Evolutionary conservation across 176 grass and related monocot genomes (phyloP), one percentile per base, ranked within the genome.

Genomic region (Oryza glaberrima): DNA sequence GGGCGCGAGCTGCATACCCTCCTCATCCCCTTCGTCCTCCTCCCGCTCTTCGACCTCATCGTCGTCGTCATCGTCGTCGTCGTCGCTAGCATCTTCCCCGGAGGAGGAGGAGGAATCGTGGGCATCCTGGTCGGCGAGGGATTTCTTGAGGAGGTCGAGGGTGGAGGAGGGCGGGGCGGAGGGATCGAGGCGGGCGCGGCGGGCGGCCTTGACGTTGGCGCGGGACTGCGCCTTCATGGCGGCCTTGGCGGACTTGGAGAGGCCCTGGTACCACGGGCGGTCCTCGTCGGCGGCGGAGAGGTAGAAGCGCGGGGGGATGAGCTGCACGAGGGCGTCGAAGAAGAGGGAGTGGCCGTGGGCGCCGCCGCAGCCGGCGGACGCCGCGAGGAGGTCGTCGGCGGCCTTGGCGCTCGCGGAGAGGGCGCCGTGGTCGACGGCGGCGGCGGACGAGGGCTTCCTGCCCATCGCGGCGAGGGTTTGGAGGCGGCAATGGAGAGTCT

Each of bases 281-380:
- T 94, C 91, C 32, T 97, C 92, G 44, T 91, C 85, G 49, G 47
- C 85, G 65, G 66, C 45, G 9, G 87, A 67, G 58, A 95, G 85
- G 83, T 95, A 98, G 77, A 90, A 95, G 65, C 93, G 89, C 22
- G 96, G 78, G 3, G 87, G 96, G 8, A 98, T 98, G 49, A 95
- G 91, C 87, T 95, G 87, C 15, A 98, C 91, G 49, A 98, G 93
- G 25, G 80, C 84, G 36, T 95, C 91, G 77, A 98, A 90, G 89
- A 94, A 95, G 43, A 95, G 73, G 13, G 93, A n/a, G 40, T 95
- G 91, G 12, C 69, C 70, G 9, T 51, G 85, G 77, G 92, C 15
- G 6, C 81, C 82, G 1, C 60, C 82, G 60, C 72, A 73, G 60
- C 72, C 68, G 8, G 77, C 47, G 15, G 84, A 69, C 28, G 84